These are phyloP conservation scores for Xylariaceae sp. DNA, from an alignment of 2,329 filamentous ascomycete genomes.

Conservation along the genomic window DNA sequence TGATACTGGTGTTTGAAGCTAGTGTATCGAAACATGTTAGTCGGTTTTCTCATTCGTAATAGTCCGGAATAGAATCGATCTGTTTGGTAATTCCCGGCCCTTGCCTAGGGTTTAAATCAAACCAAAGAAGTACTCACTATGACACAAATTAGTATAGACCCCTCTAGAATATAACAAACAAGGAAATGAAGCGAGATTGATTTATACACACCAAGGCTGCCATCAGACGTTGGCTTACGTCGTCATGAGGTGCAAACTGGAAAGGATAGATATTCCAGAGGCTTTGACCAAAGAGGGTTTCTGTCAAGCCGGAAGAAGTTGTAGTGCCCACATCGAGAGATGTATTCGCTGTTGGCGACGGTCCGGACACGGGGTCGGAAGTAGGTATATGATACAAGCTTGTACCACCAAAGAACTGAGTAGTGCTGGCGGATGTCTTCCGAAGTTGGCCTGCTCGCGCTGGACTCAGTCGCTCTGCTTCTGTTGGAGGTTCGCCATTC, in stretches of 20 bases:
- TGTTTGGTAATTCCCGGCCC: too few relatives aligned
- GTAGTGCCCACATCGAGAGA: conserved; percentile 8
- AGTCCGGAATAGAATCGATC: too few relatives aligned
- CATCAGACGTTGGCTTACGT: conserved; percentile 45
- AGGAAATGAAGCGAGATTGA: too few relatives aligned
- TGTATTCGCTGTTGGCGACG: conserved; percentile 10
- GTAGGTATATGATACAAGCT: conserved; percentile 44
- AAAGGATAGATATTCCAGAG: conserved; percentile 20
- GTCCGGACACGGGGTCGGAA: conserved; percentile 18
- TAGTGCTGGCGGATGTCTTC: conserved; percentile 37
- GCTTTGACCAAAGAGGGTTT: conserved; percentile 11
- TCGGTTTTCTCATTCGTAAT: too few relatives aligned
- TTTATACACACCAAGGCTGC: too few relatives aligned
- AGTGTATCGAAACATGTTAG: too few relatives aligned
- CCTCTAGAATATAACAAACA: too few relatives aligned
- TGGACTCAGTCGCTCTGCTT: conserved; percentile 27
- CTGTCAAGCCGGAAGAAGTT: conserved; percentile 1
- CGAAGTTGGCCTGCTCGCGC: conserved; percentile 38
- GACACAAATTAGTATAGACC: too few relatives aligned
- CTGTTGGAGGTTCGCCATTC: conserved; percentile 7
- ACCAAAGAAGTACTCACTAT: too few relatives aligned
- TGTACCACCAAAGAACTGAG: conserved; percentile 49
- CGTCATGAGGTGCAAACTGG: conserved; percentile 43
- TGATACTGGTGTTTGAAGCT: conserved; percentile 47
- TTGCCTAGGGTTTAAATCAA: too few relatives aligned